These are phyloP conservation scores for Candida jianshihensis DNA, from an alignment of 805 yeast species.

Conservation along the genomic window DNA sequence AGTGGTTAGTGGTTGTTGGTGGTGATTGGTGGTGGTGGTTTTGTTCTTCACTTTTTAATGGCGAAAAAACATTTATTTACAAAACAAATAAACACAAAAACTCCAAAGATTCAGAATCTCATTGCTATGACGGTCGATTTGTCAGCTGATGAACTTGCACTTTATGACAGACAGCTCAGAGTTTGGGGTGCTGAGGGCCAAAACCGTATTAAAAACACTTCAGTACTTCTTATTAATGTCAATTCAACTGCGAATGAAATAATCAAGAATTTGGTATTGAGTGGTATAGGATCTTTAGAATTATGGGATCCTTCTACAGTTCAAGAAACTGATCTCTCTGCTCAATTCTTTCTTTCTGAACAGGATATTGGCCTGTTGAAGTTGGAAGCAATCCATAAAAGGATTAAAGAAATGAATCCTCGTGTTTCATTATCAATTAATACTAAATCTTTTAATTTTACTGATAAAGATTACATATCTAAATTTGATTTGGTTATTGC, in stretches of 20 bases:
- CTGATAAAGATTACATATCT: conserved; percentile 31
- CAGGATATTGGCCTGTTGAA: conserved; percentile 49
- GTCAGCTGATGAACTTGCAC: conserved; percentile 70
- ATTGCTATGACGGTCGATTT: conserved; percentile 6
- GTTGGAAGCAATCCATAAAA: conserved; percentile 44
- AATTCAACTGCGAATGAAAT: conserved; percentile 80
- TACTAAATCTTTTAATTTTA: conserved; percentile 18
- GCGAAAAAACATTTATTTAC: no score
- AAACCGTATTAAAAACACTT: conserved; percentile 61
- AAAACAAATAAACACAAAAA: no score
- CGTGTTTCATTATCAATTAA: conserved; percentile 56
- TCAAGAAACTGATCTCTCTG: conserved; percentile 54
- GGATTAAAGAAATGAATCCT: conserved; percentile 71
- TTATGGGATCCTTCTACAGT: conserved; percentile 54
- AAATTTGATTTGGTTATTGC: conserved; percentile 68
- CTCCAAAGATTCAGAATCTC: no score
- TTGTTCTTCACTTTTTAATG: no score
- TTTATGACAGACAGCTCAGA: conserved; percentile 91
- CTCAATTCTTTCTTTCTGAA: conserved; percentile 66
- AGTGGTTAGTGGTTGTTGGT: no score
- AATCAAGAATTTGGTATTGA: conserved; percentile 76
- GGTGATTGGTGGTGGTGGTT: no score
- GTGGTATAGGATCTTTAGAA: conserved; percentile 80
- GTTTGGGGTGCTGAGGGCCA: conserved; percentile 97
- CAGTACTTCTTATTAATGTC: conserved; percentile 60